Evolutionary conservation across 345 rosid species (phyloP).

Genomic region (Kandelia obovata): DNA sequence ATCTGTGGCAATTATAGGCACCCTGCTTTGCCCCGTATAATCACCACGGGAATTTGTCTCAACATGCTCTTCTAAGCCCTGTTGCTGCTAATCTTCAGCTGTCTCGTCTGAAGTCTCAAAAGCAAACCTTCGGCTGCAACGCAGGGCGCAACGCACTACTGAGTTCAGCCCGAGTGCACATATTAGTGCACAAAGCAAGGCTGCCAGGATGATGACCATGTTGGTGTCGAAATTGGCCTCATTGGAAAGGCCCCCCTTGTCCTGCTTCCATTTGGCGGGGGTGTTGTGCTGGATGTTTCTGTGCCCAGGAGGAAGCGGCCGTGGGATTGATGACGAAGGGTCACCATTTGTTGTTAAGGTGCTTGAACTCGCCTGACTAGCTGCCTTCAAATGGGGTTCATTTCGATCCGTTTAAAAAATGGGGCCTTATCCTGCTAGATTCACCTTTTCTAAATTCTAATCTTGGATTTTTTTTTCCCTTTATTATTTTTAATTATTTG

Average conservation of each 20-base stretch:
- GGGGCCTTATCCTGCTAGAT: conserved; percentile 3
- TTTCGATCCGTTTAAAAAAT: conserved; percentile 17
- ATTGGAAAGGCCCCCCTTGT: conserved; percentile 19
- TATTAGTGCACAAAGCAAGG: conserved; percentile 25
- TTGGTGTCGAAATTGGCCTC: conserved; percentile 42
- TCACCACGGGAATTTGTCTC: conserved; percentile 22
- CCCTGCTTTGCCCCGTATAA: conserved; percentile 16
- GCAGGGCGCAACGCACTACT: conserved; percentile 23
- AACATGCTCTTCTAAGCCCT: conserved; percentile 22
- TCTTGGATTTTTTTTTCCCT: no score
- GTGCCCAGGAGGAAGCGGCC: conserved; percentile 44
- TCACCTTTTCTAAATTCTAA: no score
- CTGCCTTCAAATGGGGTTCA: conserved; percentile 21
- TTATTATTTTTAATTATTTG: no score
- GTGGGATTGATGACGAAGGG: conserved; percentile 33
- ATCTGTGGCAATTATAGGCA: conserved; percentile 11
- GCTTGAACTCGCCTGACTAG: not conserved
- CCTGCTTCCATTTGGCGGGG: conserved; percentile 27
- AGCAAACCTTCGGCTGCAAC: conserved; percentile 24
- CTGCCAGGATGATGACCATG: conserved; percentile 29
- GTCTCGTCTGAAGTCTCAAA: conserved; percentile 17
- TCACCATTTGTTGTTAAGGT: conserved; percentile 12
- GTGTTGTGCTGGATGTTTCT: conserved; percentile 18
- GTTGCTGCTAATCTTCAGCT: conserved; percentile 14
- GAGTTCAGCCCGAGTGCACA: conserved; percentile 27